Evolutionary conservation across 768 basidiomycete species (phyloP).

Genomic region (Suillus plorans): DNA sequence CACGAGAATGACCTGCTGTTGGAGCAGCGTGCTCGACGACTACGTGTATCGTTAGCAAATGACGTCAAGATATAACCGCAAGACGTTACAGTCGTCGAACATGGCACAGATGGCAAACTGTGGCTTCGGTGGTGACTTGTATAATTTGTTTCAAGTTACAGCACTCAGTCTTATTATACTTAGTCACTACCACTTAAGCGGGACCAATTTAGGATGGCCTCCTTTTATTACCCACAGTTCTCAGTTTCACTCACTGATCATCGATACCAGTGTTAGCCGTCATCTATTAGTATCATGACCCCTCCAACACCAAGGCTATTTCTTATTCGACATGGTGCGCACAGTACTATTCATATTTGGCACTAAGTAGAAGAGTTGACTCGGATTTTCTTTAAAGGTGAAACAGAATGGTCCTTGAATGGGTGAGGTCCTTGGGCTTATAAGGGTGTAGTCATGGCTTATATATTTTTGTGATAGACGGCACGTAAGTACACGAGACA

Average conservation of each 20-base stretch:
- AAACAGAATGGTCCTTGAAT: constrained; percentile 93
- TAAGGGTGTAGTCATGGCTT: constrained; percentile 6
- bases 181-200: neutral
- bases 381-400: constrained; percentile 46
- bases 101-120: constrained; percentile 19
- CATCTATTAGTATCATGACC: constrained; percentile 21
- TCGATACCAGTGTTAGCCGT: neutral
- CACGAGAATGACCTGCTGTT: constrained; percentile 34
- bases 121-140: neutral
- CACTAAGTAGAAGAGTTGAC: neutral
- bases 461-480: constrained; percentile 40
- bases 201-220: neutral
- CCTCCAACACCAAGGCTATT: constrained; percentile 74
- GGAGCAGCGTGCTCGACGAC: constrained; percentile 86
- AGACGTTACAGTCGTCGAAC: constrained; percentile 61
- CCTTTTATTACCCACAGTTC: neutral
- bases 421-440: constrained; percentile 48
- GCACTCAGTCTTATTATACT: neutral
- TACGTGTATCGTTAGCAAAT: constrained; percentile 29
- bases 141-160: neutral
- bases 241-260: neutral
- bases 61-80: constrained; percentile 1
- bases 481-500: constrained; percentile 45
- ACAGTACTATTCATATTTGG: neutral
- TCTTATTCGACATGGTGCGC: constrained; percentile 73